Conservation (phyloP, 108 stramenopile genomes). For the Cylindrotheca fusiformis region DNA sequence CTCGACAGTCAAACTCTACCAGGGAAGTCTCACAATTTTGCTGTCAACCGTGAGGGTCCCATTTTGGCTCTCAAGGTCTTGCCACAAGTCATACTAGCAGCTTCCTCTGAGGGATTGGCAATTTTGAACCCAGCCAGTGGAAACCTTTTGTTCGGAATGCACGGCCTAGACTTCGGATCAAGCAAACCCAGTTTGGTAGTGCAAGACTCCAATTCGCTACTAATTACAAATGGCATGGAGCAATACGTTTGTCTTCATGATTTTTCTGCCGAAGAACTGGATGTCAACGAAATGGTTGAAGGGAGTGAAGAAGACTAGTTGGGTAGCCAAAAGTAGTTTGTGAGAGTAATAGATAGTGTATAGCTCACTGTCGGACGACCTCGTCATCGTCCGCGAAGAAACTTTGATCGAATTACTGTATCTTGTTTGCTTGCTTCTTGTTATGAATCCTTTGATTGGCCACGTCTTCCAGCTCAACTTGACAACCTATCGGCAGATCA, state of each 20-base stretch:
- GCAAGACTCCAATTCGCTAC: not conserved
- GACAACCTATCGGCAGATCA: slow-evolving; percentile 21
- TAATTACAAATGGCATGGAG: slow-evolving; percentile 56
- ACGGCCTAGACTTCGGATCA: slow-evolving; percentile 18
- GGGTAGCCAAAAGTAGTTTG: no score
- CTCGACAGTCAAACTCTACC: slow-evolving; percentile 17
- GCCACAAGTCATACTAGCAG: slow-evolving; percentile 20
- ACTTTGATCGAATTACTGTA: no score
- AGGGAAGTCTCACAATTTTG: slow-evolving; percentile 17
- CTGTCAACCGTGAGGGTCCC: not conserved
- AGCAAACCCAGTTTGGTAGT: not conserved
- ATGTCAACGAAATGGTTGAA: no score
- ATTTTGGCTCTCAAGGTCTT: slow-evolving; percentile 4
- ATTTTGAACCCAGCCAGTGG: slow-evolving; percentile 18
- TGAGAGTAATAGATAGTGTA: no score
- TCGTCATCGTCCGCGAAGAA: no score
- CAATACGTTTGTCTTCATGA: slow-evolving; percentile 71
- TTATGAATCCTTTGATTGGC: no score
- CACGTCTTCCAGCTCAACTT: no score
- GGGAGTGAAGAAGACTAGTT: no score
- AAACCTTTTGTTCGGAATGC: slow-evolving; percentile 18
- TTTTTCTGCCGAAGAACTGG: no score
- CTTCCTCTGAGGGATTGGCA: slow-evolving; percentile 10
- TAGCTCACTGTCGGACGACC: no score
- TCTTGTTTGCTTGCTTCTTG: no score